Evolutionary conservation across 345 rosid genomes (phyloP), one percentile per base, ranked within the genome.

Genomic region (Chamaenerion angustifolium): DNA sequence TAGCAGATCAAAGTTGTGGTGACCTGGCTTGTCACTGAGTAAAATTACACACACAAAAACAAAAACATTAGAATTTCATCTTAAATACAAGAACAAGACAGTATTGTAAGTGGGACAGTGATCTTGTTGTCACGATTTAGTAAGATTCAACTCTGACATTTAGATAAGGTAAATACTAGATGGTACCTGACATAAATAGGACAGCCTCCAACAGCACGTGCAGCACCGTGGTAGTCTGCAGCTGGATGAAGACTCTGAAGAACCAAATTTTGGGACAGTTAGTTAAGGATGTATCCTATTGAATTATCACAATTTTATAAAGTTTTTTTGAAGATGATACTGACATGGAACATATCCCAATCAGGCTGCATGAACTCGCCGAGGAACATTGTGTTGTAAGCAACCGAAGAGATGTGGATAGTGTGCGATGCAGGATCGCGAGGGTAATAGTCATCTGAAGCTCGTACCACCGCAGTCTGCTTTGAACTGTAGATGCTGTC

Each of bases 331-430:
- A 57, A 15, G 82, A 70, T 71, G 74, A 62, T n/a, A 74, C 96
- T 74, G 72, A 87, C 96, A 56, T 92, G 98, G 68, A 92, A 92
- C 98, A 92, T 92, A 71, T 92, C 98, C 98, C 98, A 92, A 55
- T 92, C 98, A 64, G 96, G 96, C 59, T 84, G 98, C 95, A 88
- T 82, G 57, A 92, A 87, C 64, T 92, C 98, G 42, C 98, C 98
- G 10, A 92, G 94, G 76, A 92, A 87, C 49, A 92, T 76, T 0
- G 86, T 73, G 69, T 92, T 92, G 56, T 84, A 92, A 4, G 95
- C 95, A 27, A 92, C 98, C 0, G 96, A 80, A 14, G 98, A 86
- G n/a, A 92, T 80, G 51, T 88, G 98, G 48, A 84, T 82, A 21
- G 96, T 92, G 71, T 92, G 98, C 42, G 98, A 92, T 49, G 96